Conservation (phyloP, 306 rosid species). For the Vigna unguiculata region DNA sequence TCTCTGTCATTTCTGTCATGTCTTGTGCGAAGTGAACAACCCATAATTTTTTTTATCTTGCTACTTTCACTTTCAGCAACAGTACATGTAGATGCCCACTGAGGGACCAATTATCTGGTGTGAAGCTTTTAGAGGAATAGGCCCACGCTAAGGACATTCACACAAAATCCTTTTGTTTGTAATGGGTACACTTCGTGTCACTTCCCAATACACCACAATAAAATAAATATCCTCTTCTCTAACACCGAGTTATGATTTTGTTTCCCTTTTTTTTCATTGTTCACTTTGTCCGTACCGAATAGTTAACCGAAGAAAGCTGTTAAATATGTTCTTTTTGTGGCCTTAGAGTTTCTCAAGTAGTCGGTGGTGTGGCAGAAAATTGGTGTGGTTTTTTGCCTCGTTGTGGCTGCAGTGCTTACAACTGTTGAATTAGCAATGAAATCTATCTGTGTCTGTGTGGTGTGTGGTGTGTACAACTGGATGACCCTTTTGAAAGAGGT, state of each 20-base stretch:
- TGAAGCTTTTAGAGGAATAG: slow-evolving; percentile 51
- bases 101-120: slow-evolving; percentile 56
- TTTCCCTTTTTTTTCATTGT: not conserved
- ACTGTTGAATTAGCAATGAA: slow-evolving; percentile 26
- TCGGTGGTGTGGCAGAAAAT: slow-evolving; percentile 42
- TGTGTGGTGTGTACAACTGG: slow-evolving; percentile 30
- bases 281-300: slow-evolving; percentile 33
- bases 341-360: slow-evolving; percentile 45
- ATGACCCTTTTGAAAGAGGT: slow-evolving; percentile 40
- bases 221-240: slow-evolving; percentile 37
- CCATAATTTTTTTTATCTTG: slow-evolving; percentile 21
- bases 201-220: slow-evolving; percentile 42
- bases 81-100: slow-evolving; percentile 44
- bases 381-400: slow-evolving; percentile 24
- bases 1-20: slow-evolving; percentile 52
- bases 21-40: slow-evolving; percentile 39
- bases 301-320: slow-evolving; percentile 29
- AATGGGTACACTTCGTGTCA: slow-evolving; percentile 51
- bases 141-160: slow-evolving; percentile 58
- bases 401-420: slow-evolving; percentile 15
- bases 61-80: slow-evolving; percentile 61
- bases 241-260: slow-evolving; percentile 13
- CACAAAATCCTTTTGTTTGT: slow-evolving; percentile 44
- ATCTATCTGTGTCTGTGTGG: not conserved
- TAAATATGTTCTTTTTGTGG: slow-evolving; percentile 48